phyloP scores from a whole-genome alignment of 2,329 filamentous ascomycete genomes.

The Fonsecaea monophora region DNA sequence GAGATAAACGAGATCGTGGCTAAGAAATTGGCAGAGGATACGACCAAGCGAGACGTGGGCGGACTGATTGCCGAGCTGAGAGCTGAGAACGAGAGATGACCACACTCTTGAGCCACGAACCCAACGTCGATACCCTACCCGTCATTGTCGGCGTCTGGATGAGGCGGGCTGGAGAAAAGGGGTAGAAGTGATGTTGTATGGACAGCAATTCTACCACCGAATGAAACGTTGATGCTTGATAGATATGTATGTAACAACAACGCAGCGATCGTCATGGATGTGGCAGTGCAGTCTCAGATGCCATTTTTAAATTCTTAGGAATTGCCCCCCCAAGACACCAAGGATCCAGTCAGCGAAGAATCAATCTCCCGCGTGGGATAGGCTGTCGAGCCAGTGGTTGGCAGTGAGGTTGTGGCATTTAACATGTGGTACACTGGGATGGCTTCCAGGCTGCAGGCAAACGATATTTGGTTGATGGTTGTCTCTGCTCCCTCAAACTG shows the following conservation, averaged over 20 bases:
- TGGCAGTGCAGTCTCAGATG: conserved; percentile 24
- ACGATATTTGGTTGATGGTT: neutral
- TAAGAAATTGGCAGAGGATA: conserved; percentile 75
- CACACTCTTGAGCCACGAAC: neutral
- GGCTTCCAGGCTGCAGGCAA: neutral
- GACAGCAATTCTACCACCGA: neutral
- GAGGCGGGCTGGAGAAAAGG: conserved; percentile 5
- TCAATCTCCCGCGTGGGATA: conserved; percentile 7
- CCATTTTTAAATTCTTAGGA: conserved; percentile 24
- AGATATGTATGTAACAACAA: neutral
- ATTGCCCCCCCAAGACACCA: neutral
- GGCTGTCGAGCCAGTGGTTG: conserved; percentile 5
- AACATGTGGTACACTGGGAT: neutral
- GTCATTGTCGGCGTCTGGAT: neutral
- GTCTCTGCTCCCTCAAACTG: neutral
- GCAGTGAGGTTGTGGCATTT: neutral
- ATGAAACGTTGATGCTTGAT: neutral
- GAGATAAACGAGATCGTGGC: conserved; percentile 78
- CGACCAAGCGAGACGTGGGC: conserved; percentile 76
- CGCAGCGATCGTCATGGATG: conserved; percentile 9
- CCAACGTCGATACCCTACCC: neutral
- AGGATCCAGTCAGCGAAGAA: conserved; percentile 6
- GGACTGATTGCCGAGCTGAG: conserved; percentile 81
- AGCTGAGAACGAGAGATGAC: conserved; percentile 80
- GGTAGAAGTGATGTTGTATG: conserved; percentile 7